A percentile compares a stretch with the other conserved stretches of the same genome.
phyloP scores from a whole-genome alignment of 2,329 filamentous ascomycete genomes.

The Hypoxylon sp. region DNA sequence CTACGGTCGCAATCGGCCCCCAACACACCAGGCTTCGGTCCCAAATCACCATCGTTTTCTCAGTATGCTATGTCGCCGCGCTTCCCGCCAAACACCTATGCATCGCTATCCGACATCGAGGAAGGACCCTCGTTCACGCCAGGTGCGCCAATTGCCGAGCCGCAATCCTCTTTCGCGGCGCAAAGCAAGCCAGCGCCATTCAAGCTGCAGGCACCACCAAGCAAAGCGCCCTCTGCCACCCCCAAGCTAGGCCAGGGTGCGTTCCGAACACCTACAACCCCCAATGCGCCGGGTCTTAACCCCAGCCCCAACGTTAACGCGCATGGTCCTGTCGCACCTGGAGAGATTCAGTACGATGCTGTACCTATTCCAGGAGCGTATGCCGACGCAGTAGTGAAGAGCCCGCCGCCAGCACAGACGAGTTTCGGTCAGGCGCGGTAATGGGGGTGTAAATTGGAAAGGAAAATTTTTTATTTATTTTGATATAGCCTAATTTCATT shows the following conservation, averaged over 20 bases:
- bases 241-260: slow-evolving; percentile 75
- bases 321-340: slow-evolving; percentile 78
- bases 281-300: slow-evolving; percentile 56
- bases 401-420: slow-evolving; percentile 63
- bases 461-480: slow-evolving; percentile 25
- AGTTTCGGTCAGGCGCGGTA: slow-evolving; percentile 59
- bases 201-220: slow-evolving; percentile 87
- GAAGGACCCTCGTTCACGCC: slow-evolving; percentile 66
- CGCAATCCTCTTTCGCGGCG: slow-evolving; percentile 72
- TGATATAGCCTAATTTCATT: slow-evolving; percentile 44
- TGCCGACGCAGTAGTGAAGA: slow-evolving; percentile 68
- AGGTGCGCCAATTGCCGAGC: slow-evolving; percentile 68
- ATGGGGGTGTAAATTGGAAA: slow-evolving; percentile 26
- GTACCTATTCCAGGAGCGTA: slow-evolving; percentile 94
- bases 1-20: slow-evolving; percentile 89
- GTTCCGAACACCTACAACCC: slow-evolving; percentile 67
- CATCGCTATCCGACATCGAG: slow-evolving; percentile 64
- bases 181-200: slow-evolving; percentile 68
- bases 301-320: slow-evolving; percentile 65
- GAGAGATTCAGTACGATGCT: slow-evolving; percentile 86
- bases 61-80: slow-evolving; percentile 72
- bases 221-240: slow-evolving; percentile 82
- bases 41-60: slow-evolving; percentile 73
- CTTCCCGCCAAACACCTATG: slow-evolving; percentile 71
- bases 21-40: slow-evolving; percentile 91